phyloP scores from a whole-genome alignment of 768 basidiomycete genomes.

The Auricularia heimuer region DNA sequence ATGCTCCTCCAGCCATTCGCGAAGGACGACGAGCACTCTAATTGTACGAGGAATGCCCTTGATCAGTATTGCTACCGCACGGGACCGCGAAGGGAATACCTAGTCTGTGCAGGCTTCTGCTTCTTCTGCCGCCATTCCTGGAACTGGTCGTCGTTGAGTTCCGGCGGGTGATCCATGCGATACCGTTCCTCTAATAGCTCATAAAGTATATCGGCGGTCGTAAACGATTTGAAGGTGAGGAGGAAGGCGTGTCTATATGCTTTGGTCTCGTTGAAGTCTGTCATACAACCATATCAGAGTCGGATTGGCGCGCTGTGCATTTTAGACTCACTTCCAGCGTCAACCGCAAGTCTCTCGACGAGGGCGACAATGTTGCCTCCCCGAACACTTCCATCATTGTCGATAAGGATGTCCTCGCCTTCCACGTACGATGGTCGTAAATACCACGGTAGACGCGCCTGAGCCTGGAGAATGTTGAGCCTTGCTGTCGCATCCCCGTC shows the following conservation, averaged over 20 bases:
- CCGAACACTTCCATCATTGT: constrained; percentile 54
- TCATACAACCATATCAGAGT: background rate
- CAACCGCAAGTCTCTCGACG: constrained; percentile 58
- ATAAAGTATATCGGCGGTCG: constrained; percentile 55
- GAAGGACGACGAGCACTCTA: constrained; percentile 23
- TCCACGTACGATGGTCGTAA: constrained; percentile 41
- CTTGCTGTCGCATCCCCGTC: background rate
- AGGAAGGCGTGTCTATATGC: constrained; percentile 58
- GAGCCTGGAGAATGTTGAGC: background rate
- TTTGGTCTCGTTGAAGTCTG: constrained; percentile 16
- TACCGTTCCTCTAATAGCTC: constrained; percentile 59
- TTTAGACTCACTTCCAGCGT: constrained; percentile 44
- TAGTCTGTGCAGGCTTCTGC: constrained; percentile 51
- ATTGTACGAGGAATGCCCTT: background rate
- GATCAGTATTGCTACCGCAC: background rate
- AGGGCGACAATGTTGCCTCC: constrained; percentile 64
- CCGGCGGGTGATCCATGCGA: constrained; percentile 37
- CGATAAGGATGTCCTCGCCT: constrained; percentile 52
- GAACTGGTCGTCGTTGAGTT: constrained; percentile 40
- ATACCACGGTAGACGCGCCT: constrained; percentile 42
- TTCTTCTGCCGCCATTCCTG: constrained; percentile 58
- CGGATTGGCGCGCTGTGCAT: constrained; percentile 9
- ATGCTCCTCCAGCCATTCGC: constrained; percentile 53
- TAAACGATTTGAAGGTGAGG: constrained; percentile 76
- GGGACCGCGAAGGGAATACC: constrained; percentile 20